Conservation (phyloP, 1,284 basidiomycete genomes). For the Thecaphora frezii region DNA sequence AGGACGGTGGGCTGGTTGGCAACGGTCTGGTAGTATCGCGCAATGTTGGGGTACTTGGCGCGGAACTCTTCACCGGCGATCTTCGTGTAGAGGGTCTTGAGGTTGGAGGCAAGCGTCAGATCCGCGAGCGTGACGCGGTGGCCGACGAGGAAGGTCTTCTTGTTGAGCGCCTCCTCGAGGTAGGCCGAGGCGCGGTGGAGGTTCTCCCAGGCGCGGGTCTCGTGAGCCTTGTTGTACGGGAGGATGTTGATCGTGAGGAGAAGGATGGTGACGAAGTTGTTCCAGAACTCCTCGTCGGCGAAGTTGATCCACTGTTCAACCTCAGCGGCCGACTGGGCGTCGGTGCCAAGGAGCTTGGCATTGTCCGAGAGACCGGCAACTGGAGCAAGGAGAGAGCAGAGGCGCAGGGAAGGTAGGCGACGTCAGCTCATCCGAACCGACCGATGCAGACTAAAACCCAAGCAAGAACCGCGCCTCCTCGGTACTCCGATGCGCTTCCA, state of each 20-base stretch:
- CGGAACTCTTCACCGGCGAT: slow-evolving; percentile 49
- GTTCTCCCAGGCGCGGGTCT: slow-evolving; percentile 65
- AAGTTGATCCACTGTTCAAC: slow-evolving; percentile 73
- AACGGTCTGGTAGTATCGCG: slow-evolving; percentile 73
- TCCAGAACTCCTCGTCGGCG: slow-evolving; percentile 65
- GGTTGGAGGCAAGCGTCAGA: slow-evolving; percentile 68
- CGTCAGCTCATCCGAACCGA: too few species aligned
- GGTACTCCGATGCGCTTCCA: too few species aligned
- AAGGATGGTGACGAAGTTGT: slow-evolving; percentile 49
- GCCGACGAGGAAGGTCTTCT: slow-evolving; percentile 85
- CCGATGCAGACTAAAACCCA: too few species aligned
- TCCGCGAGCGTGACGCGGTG: slow-evolving; percentile 94
- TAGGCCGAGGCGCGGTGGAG: slow-evolving; percentile 65
- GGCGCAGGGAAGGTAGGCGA: too few species aligned
- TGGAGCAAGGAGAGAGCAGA: too few species aligned
- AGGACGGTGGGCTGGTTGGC: slow-evolving; percentile 67
- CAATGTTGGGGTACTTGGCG: slow-evolving; percentile 67
- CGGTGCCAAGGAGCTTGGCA: slow-evolving; percentile 69
- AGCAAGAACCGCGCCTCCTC: too few species aligned
- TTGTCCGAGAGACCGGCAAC: slow-evolving; percentile 74
- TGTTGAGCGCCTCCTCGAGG: slow-evolving; percentile 74
- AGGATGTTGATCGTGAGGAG: slow-evolving; percentile 25
- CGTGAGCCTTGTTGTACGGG: slow-evolving; percentile 60
- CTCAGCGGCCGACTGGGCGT: slow-evolving; percentile 63
- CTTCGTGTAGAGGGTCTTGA: slow-evolving; percentile 26